phyloP scores from a whole-genome alignment of 768 basidiomycete species.

The Tylopilus felleus region DNA sequence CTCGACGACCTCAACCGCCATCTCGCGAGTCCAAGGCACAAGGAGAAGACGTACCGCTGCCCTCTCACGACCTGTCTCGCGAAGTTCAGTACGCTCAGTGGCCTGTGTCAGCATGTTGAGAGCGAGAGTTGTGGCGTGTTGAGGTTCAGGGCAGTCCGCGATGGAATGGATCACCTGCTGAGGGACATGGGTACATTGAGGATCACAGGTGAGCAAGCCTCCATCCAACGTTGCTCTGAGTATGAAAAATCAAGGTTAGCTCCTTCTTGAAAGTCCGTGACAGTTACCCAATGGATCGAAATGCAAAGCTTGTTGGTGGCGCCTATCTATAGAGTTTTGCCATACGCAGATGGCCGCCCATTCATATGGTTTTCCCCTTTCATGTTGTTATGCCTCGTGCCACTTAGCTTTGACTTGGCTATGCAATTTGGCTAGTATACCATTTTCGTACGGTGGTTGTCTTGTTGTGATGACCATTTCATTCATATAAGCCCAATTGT shows the following conservation, averaged over 20 bases:
- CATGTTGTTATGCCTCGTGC: conserved; percentile 15
- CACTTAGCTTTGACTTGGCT: not conserved
- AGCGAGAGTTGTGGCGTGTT: conserved; percentile 55
- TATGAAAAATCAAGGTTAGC: conserved; percentile 17
- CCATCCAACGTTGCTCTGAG: conserved; percentile 1
- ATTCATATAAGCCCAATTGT: not conserved
- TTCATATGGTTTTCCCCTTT: conserved; percentile 13
- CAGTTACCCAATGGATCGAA: conserved; percentile 4
- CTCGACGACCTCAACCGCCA: conserved; percentile 57
- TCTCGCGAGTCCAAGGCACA: conserved; percentile 58
- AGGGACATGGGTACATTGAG: conserved; percentile 14
- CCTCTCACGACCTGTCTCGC: conserved; percentile 42
- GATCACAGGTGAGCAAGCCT: conserved; percentile 10
- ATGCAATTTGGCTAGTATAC: conserved; percentile 10
- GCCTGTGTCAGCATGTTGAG: conserved; percentile 62
- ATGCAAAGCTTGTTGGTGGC: conserved; percentile 16
- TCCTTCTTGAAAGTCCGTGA: conserved; percentile 26
- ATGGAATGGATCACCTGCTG: conserved; percentile 37
- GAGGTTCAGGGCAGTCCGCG: conserved; percentile 43
- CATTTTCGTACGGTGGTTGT: not conserved
- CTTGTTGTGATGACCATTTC: conserved; percentile 14
- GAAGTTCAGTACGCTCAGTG: conserved; percentile 53
- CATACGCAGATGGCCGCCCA: conserved; percentile 20
- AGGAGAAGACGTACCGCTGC: conserved; percentile 52
- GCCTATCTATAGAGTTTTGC: conserved; percentile 1